Evolutionary conservation across 2,329 filamentous ascomycete species (phyloP).

Genomic region (Sphaceloma murrayae): DNA sequence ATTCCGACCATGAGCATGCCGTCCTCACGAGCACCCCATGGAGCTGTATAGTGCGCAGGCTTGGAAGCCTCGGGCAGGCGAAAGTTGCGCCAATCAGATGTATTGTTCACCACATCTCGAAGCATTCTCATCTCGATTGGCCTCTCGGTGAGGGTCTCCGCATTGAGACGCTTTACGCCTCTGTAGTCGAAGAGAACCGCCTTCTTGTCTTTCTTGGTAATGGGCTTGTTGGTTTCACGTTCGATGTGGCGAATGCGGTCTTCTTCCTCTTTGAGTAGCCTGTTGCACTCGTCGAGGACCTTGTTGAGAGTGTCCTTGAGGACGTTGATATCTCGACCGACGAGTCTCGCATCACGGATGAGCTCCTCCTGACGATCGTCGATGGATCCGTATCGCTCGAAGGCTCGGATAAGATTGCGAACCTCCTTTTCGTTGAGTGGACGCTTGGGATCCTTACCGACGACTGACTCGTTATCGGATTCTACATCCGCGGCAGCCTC

Average conservation of each 20-base stretch:
- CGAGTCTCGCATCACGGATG: constrained; percentile 73
- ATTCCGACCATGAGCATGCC: constrained; percentile 96
- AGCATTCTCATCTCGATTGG: constrained; percentile 81
- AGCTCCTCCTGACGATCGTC: constrained; percentile 83
- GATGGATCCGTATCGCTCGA: constrained; percentile 82
- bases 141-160: constrained; percentile 86
- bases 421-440: constrained; percentile 88
- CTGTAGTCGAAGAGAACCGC: constrained; percentile 91
- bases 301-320: constrained; percentile 67
- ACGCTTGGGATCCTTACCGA: constrained; percentile 69
- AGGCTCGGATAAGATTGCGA: constrained; percentile 80
- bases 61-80: constrained; percentile 87
- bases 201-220: constrained; percentile 97
- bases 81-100: constrained; percentile 65
- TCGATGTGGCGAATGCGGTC: constrained; percentile 55
- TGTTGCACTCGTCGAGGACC: constrained; percentile 61
- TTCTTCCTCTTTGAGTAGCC: constrained; percentile 64
- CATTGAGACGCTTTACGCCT: constrained; percentile 89
- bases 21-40: constrained; percentile 89
- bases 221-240: constrained; percentile 60
- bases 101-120: constrained; percentile 57
- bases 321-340: constrained; percentile 71
- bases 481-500: constrained; percentile 51
- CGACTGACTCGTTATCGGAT: constrained; percentile 37
- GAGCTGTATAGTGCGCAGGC: constrained; percentile 77